A percentile compares a stretch with the other conserved stretches of the same genome.
These are phyloP conservation scores for Cercophora scortea DNA, from an alignment of 495 filamentous ascomycete species.

Conservation along the genomic window DNA sequence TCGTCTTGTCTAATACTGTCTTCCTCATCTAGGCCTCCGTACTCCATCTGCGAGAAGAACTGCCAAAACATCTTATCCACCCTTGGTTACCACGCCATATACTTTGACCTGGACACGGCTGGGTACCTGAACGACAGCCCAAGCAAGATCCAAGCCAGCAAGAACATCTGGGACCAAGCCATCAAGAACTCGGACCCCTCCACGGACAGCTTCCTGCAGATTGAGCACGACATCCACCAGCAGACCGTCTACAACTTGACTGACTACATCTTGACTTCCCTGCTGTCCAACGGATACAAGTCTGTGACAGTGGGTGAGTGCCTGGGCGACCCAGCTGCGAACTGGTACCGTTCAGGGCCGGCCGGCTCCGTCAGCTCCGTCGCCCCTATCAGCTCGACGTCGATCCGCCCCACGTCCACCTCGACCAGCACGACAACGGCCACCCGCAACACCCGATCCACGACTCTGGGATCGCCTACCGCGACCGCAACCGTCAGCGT, in stretches of 20 bases:
- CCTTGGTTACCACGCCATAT: slow-evolving; percentile 67
- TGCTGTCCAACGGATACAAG: slow-evolving; percentile 51
- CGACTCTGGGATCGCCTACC: neutral
- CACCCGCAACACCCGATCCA: slow-evolving; percentile 1
- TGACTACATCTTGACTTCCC: slow-evolving; percentile 58
- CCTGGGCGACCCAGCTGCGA: slow-evolving; percentile 56
- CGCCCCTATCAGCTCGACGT: too few relatives aligned
- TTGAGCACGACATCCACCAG: slow-evolving; percentile 73
- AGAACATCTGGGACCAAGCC: slow-evolving; percentile 60
- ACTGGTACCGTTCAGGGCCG: slow-evolving; percentile 57
- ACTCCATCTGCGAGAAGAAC: slow-evolving; percentile 57
- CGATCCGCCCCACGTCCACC: neutral
- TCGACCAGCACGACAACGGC: neutral
- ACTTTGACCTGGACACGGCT: slow-evolving; percentile 74
- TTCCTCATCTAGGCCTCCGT: slow-evolving; percentile 51
- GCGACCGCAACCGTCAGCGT: neutral
- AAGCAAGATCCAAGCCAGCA: slow-evolving; percentile 56
- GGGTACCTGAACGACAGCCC: slow-evolving; percentile 63
- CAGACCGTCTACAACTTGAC: slow-evolving; percentile 73
- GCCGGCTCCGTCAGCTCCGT: slow-evolving; percentile 2
- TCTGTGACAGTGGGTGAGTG: slow-evolving; percentile 69
- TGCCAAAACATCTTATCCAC: slow-evolving; percentile 54
- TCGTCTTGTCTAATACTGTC: neutral
- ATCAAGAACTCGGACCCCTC: slow-evolving; percentile 39
- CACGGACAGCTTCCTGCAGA: slow-evolving; percentile 51